Percentiles rank a stretch among this genome's conserved stretches.
phyloP scores from a whole-genome alignment of 73 alveolate species.

The Paramecium tetraurelia region DNA sequence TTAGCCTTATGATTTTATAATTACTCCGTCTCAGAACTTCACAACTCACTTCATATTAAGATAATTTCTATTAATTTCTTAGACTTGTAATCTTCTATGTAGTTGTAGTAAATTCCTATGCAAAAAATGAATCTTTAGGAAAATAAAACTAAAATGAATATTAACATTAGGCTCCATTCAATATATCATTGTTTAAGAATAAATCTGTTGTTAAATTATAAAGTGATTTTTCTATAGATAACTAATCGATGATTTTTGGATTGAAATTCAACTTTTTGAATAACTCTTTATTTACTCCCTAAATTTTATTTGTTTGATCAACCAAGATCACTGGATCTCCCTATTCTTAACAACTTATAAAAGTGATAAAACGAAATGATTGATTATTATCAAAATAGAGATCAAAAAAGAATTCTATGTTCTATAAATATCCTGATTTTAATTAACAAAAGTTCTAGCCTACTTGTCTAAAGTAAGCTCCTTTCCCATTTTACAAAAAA shows the following conservation, averaged over 20 bases:
- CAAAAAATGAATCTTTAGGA: background rate
- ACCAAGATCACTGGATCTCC: background rate
- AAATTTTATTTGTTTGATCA: background rate
- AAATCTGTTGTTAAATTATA: background rate
- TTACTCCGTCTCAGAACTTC: background rate
- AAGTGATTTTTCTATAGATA: background rate
- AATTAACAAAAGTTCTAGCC: background rate
- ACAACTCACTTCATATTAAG: background rate
- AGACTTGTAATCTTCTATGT: background rate
- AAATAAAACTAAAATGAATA: background rate
- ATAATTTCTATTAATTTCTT: background rate
- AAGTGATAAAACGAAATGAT: background rate
- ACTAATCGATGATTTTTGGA: background rate
- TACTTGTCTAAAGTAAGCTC: background rate
- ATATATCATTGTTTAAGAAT: background rate
- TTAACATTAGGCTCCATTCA: background rate
- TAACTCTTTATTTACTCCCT: background rate
- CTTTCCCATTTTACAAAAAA: background rate
- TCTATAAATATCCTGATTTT: background rate
- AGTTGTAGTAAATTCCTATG: background rate
- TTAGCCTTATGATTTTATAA: background rate
- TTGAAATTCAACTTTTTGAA: background rate
- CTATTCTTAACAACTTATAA: background rate
- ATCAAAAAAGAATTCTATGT: background rate
- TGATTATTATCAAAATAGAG: background rate